Base-by-base conservation (phyloP, 2,329 filamentous ascomycete genomes). In the Aureobasidium sp. region DNA sequence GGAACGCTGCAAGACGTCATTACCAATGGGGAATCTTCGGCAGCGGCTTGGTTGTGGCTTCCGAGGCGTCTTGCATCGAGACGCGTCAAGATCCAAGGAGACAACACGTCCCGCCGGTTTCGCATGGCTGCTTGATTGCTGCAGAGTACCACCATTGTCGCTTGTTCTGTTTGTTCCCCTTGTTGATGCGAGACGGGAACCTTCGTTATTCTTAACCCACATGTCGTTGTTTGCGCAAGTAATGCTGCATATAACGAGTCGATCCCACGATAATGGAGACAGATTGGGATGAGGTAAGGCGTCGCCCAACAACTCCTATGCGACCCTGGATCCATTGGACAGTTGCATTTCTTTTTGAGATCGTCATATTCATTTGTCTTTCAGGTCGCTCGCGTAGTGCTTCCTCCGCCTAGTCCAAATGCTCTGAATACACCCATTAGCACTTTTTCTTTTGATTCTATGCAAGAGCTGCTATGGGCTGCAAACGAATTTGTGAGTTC, bases 381-480 rank as follows among this genome's bases (percentile, higher is more conserved):
- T 36, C 27, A 96, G 88, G 85, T 96, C 75, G 85, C 86, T 76
- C 88, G 91, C 76, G 86, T 94, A 77, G 83, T 86, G 73, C 85
- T 95, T 76, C 90, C 91, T 74, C 86, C 89, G 70, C 86, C 89
- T 70, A 87, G 85, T 72, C 81, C 85, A 70, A 86, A 88, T 78
- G 83, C 83, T 67, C 79, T 88, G 70, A 59, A 67, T 29, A 88
- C 88, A 26, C 85, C 85, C 63, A 85, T 91, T 67, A 87, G 89
- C 48, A 87, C 91, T 2, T 84, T 97, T 74, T 88, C 89, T 52
- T 99, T 99, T 75, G 94, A 99, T 74, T 88, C 88, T 63, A 82
- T 83, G 43, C 89, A 96, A 74, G 94, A 99, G 74, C 82, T 99
- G 39, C 77, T 99, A 59, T 99, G 95, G 94, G 86, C 87, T 3